These are phyloP conservation scores for Phytophthora brassicae DNA, from an alignment of 352 stramenopile species.

Conservation along the genomic window DNA sequence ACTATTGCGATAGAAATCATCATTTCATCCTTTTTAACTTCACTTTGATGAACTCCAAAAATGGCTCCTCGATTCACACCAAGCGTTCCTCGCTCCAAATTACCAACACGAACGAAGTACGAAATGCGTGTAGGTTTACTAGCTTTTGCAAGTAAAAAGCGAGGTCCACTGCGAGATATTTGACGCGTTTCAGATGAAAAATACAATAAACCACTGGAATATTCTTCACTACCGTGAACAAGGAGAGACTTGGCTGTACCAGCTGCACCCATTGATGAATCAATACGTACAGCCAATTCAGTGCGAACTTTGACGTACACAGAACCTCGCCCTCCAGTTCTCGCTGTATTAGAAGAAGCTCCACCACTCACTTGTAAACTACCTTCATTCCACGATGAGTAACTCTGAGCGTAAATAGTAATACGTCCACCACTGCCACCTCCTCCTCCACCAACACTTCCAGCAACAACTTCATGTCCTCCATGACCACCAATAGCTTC, in stretches of 20 bases:
- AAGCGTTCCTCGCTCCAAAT: constrained; percentile 42
- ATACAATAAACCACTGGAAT: constrained; percentile 31
- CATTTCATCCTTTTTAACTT: constrained; percentile 41
- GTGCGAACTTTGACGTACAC: constrained; percentile 46
- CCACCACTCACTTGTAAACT: constrained; percentile 80
- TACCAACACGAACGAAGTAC: constrained; percentile 73
- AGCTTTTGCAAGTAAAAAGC: constrained; percentile 32
- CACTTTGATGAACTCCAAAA: constrained; percentile 50
- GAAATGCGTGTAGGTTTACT: constrained; percentile 61
- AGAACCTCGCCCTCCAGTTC: constrained; percentile 43
- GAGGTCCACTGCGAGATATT: constrained; percentile 48
- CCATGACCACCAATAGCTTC: constrained; percentile 82
- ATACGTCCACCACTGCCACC: constrained; percentile 86
- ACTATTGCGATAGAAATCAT: constrained; percentile 72
- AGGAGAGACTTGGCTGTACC: constrained; percentile 72
- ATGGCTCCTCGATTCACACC: constrained; percentile 58
- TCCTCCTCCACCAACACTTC: constrained; percentile 54
- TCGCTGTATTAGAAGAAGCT: constrained; percentile 41
- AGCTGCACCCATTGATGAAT: constrained; percentile 66
- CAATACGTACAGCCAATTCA: constrained; percentile 51
- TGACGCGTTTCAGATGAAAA: constrained; percentile 24
- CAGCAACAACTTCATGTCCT: constrained; percentile 41
- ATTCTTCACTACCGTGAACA: constrained; percentile 47
- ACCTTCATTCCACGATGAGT: constrained; percentile 85
- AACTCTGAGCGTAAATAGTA: constrained; percentile 91